Evolutionary conservation across 352 stramenopile genomes (phyloP).

Genomic region (Pythium myriotylum): DNA sequence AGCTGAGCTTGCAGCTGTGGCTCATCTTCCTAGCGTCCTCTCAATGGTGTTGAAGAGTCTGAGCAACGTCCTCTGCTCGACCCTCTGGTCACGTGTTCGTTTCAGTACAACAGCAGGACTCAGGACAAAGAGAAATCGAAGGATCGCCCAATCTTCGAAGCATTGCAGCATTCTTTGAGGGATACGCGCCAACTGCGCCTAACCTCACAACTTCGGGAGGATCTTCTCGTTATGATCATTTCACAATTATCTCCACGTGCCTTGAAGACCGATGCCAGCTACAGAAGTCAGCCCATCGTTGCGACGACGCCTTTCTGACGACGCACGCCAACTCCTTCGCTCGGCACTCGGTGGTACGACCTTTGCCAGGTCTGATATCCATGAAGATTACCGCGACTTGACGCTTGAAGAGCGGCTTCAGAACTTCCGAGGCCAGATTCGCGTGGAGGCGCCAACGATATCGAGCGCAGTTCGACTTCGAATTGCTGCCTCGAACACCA

Average conservation of each 20-base stretch:
- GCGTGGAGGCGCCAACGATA: conserved; percentile 35
- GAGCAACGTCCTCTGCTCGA: too few species aligned
- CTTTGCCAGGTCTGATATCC: background rate
- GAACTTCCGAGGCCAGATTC: conserved; percentile 47
- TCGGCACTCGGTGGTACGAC: conserved; percentile 29
- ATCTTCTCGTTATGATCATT: background rate
- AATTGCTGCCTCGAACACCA: conserved; percentile 34
- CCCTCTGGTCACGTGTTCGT: too few species aligned
- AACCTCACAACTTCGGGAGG: too few species aligned
- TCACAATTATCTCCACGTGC: background rate
- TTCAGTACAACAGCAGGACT: too few species aligned
- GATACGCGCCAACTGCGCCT: too few species aligned
- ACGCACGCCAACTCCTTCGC: conserved; percentile 55
- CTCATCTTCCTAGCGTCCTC: conserved; percentile 4
- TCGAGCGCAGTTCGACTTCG: conserved; percentile 30
- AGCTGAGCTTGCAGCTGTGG: conserved; percentile 5
- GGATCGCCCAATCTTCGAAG: too few species aligned
- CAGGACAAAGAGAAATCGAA: too few species aligned
- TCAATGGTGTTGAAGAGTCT: too few species aligned
- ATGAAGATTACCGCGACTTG: conserved; percentile 26
- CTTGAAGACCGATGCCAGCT: conserved; percentile 38
- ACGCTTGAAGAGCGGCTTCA: conserved; percentile 44
- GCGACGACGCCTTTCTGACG: conserved; percentile 57
- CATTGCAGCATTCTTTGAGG: too few species aligned
- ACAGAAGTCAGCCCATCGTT: conserved; percentile 53